These are phyloP conservation scores for Suillus paluster DNA, from an alignment of 768 basidiomycete genomes.

Conservation along the genomic window DNA sequence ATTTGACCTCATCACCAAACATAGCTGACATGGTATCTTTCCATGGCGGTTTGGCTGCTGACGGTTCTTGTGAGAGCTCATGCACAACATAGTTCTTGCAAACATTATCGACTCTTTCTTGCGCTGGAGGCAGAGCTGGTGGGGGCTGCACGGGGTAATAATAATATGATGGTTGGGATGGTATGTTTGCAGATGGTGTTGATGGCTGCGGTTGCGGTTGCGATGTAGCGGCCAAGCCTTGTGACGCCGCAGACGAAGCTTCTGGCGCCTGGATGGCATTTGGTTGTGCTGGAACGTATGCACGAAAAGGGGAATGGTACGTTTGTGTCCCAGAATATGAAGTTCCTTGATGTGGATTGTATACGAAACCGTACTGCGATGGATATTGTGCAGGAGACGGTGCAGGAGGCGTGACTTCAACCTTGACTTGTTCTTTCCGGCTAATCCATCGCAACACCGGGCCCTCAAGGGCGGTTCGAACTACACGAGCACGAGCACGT, in stretches of 20 bases:
- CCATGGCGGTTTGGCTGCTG: constrained; percentile 60
- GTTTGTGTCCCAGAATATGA: constrained; percentile 18
- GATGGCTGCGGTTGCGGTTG: not conserved
- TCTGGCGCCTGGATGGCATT: not conserved
- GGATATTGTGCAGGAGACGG: constrained; percentile 27
- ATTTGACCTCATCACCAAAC: constrained; percentile 85
- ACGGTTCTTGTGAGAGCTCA: constrained; percentile 53
- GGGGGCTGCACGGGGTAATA: constrained; percentile 3
- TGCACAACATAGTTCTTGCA: constrained; percentile 76
- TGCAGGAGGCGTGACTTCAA: constrained; percentile 31
- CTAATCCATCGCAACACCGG: constrained; percentile 77
- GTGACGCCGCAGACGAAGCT: not conserved
- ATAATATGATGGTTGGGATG: constrained; percentile 1
- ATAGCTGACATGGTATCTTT: constrained; percentile 77
- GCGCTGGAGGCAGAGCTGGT: constrained; percentile 19
- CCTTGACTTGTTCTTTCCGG: constrained; percentile 58
- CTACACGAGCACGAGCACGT: constrained; percentile 62
- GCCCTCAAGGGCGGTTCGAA: constrained; percentile 62
- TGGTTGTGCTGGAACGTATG: constrained; percentile 22
- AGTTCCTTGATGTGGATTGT: constrained; percentile 21
- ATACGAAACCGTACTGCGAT: constrained; percentile 25
- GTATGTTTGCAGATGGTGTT: constrained; percentile 9
- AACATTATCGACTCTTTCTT: constrained; percentile 51
- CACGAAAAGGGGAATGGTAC: constrained; percentile 28
- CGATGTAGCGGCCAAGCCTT: not conserved